phyloP scores from a whole-genome alignment of 1,139 yeast genomes.

The Ogataea hybrid region DNA sequence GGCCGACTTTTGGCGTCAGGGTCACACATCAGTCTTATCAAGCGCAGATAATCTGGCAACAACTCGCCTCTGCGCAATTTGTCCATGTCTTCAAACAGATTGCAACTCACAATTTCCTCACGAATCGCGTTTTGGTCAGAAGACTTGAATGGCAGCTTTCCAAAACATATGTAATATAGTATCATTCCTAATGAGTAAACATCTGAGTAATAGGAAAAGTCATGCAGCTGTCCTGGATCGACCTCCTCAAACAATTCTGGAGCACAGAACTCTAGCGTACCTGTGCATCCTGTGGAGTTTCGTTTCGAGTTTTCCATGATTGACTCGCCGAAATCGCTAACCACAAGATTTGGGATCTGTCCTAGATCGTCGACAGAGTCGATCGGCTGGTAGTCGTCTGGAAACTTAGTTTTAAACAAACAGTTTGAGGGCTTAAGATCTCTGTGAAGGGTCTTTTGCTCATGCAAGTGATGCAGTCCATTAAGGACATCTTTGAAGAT shows the following conservation, averaged over 20 bases:
- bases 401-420: constrained; percentile 45
- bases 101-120: constrained; percentile 35
- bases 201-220: constrained; percentile 71
- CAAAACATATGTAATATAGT: constrained; percentile 68
- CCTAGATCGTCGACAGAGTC: constrained; percentile 31
- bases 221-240: constrained; percentile 36
- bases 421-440: constrained; percentile 91
- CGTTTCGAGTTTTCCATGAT: constrained; percentile 62
- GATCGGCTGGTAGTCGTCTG: constrained; percentile 26
- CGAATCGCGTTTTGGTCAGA: constrained; percentile 38
- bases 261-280: constrained; percentile 83
- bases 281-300: constrained; percentile 72
- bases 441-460: constrained; percentile 73
- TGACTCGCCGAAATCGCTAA: constrained; percentile 90
- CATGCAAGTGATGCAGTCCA: constrained; percentile 73
- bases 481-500: constrained; percentile 64
- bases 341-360: constrained; percentile 62
- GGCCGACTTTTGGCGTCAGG: constrained; percentile 42
- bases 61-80: constrained; percentile 26
- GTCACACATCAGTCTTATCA: constrained; percentile 31
- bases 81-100: constrained; percentile 22
- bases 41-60: constrained; percentile 37
- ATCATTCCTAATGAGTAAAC: constrained; percentile 83
- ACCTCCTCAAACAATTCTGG: constrained; percentile 63
- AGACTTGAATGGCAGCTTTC: constrained; percentile 61